These are phyloP conservation scores for Ogataea degrootiae DNA, from an alignment of 805 yeast species.

Conservation along the genomic window DNA sequence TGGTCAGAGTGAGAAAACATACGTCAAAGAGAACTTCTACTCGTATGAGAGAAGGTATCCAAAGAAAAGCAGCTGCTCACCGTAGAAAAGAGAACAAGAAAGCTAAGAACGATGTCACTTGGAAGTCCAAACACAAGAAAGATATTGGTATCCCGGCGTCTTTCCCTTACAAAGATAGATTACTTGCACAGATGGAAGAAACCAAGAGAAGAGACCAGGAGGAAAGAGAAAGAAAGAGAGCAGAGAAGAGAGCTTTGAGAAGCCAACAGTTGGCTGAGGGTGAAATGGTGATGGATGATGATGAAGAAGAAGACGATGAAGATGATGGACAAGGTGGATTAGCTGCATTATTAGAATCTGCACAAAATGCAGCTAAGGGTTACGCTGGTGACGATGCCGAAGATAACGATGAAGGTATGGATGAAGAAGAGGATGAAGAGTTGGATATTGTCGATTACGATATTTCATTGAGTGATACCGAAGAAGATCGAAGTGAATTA, in stretches of 20 bases:
- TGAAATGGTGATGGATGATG: conserved; percentile 35
- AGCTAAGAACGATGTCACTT: conserved; percentile 86
- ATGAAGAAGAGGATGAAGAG: conserved; percentile 41
- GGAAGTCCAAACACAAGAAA: conserved; percentile 81
- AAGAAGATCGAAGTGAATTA: conserved; percentile 40
- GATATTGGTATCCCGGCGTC: conserved; percentile 94
- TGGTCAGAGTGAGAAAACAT: conserved; percentile 42
- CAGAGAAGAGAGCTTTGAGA: conserved; percentile 43
- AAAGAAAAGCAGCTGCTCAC: conserved; percentile 92
- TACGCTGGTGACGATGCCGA: conserved; percentile 53
- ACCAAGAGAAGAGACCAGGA: conserved; percentile 52
- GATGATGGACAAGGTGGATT: conserved; percentile 42
- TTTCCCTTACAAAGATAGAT: conserved; percentile 89
- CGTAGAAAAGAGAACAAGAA: conserved; percentile 76
- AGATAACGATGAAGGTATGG: conserved; percentile 31
- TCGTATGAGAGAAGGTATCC: conserved; percentile 92
- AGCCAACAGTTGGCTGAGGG: conserved; percentile 32
- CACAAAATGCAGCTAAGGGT: conserved; percentile 79
- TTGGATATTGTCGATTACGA: conserved; percentile 49
- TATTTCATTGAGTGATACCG: conserved; percentile 37
- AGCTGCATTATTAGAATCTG: conserved; percentile 85
- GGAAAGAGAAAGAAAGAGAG: conserved; percentile 46
- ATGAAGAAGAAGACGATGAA: conserved; percentile 38
- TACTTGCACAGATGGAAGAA: conserved; percentile 68
- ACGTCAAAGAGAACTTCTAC: conserved; percentile 88